These are phyloP conservation scores for Metarhizium robertsii DNA, from an alignment of 2,329 filamentous ascomycete species.

Conservation along the genomic window DNA sequence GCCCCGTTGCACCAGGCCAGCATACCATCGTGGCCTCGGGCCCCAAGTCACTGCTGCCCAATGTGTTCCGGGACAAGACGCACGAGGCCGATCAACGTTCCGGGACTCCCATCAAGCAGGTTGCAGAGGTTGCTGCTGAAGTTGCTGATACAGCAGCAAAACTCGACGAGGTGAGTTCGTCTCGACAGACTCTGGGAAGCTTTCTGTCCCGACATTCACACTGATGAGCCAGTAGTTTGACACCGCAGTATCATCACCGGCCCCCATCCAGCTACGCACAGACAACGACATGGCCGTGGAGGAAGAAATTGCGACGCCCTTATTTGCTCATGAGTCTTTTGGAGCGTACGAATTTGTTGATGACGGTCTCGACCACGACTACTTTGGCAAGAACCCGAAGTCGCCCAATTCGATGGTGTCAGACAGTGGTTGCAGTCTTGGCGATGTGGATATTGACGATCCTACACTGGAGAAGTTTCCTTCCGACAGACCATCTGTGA, in stretches of 20 bases:
- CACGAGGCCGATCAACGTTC: conserved; percentile 15
- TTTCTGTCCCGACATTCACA: conserved; percentile 9
- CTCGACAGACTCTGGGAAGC: not conserved
- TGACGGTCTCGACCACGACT: conserved; percentile 20
- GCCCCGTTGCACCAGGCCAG: not conserved
- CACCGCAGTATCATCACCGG: conserved; percentile 4
- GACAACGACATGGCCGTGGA: not conserved
- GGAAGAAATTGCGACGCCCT: conserved; percentile 19
- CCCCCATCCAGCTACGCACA: not conserved
- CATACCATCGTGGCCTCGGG: not conserved
- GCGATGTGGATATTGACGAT: conserved; percentile 30
- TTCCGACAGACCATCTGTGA: conserved; percentile 32
- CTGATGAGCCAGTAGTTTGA: conserved; percentile 10
- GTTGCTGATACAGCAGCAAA: conserved; percentile 31
- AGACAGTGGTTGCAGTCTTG: conserved; percentile 10
- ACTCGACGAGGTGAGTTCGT: conserved; percentile 20
- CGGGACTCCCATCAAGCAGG: conserved; percentile 29
- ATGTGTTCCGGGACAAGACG: conserved; percentile 15
- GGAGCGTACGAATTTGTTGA: conserved; percentile 29
- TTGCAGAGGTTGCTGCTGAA: conserved; percentile 33
- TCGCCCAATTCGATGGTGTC: conserved; percentile 9
- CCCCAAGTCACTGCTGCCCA: conserved; percentile 4
- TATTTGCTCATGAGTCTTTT: conserved; percentile 38
- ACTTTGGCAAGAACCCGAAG: conserved; percentile 10
- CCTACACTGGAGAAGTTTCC: conserved; percentile 40